A percentile compares a stretch with the other conserved stretches of the same genome.
Evolutionary conservation across 1,284 basidiomycete species (phyloP).

Genomic region (Heterobasidion annosum): DNA sequence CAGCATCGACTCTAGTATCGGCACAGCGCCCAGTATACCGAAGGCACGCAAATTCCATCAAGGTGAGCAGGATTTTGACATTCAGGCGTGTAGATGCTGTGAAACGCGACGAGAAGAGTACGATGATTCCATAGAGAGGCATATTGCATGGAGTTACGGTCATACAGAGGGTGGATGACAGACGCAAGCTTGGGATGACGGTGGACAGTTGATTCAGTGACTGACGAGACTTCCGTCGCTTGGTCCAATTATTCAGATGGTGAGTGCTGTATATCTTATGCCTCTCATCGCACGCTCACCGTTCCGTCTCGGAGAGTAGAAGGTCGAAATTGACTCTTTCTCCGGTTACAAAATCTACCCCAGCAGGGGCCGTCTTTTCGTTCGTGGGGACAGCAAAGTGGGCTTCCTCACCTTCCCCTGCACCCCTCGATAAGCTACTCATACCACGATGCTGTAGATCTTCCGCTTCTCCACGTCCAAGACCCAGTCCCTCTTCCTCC

Average conservation of each 20-base stretch:
- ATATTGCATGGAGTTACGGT: slow-evolving; percentile 14
- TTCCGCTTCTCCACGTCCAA: slow-evolving; percentile 90
- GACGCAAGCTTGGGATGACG: slow-evolving; percentile 30
- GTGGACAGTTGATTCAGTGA: slow-evolving; percentile 3
- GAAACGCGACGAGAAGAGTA: neutral
- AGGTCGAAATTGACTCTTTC: slow-evolving; percentile 96
- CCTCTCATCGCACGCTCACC: slow-evolving; percentile 9
- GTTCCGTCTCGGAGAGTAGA: slow-evolving; percentile 47
- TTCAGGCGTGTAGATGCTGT: slow-evolving; percentile 5
- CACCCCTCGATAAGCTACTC: neutral
- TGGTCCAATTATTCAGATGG: slow-evolving; percentile 32
- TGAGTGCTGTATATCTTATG: slow-evolving; percentile 20
- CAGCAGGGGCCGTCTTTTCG: slow-evolving; percentile 90
- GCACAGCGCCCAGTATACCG: neutral
- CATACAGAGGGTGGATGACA: slow-evolving; percentile 33
- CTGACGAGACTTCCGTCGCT: slow-evolving; percentile 16
- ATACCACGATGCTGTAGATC: slow-evolving; percentile 40
- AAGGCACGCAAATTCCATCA: slow-evolving; percentile 32
- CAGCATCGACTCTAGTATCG: neutral
- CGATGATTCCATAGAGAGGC: slow-evolving; percentile 5
- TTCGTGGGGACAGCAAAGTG: slow-evolving; percentile 95
- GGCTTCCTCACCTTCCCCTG: slow-evolving; percentile 15
- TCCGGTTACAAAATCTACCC: slow-evolving; percentile 96
- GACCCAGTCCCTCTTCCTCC: slow-evolving; percentile 94
- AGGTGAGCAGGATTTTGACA: slow-evolving; percentile 41